Evolutionary conservation across 371 early-diverging fungal genomes (phyloP), one percentile per base, ranked within the genome.

Genomic region (Mucor circinelloides): DNA sequence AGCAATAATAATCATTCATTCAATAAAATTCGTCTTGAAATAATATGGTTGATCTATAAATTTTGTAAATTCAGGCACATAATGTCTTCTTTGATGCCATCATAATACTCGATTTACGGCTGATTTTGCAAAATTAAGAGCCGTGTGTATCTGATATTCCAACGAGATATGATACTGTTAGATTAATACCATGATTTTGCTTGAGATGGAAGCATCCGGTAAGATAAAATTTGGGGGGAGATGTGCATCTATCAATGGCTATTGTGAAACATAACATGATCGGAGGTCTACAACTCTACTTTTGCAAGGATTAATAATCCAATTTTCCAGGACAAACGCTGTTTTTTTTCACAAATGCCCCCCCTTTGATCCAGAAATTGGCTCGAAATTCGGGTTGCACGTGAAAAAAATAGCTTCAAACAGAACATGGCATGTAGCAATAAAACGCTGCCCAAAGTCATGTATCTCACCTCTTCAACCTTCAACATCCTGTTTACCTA

Each of bases 301-400:
- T 23, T 40, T 23, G 17, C 15, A 4, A 54, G 64, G 57, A 64
- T 64, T 64, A 64, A n/a, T 64, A 64, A 64, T 64, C 64, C 56
- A 64, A 30, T 56, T 64, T 64, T 64, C 57, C 40, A 23, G 64
- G 64, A 56, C 57, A 64, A 64, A 64, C 17, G 31, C 48, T 7
- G 1, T 4, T 46, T 60, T 46, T 60, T 60, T 60, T 27, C 12
- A 36, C 36, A 13, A 1, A 13, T 36, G 36, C 36, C 36, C 36
- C 36, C 13, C 36, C 1, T 36, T 36, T 36, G 36, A 36, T 36
- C 36, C 36, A 36, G 13, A 3, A 36, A 13, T 36, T 36, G 36
- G 8, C 5, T 36, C 36, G 4, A 13, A 36, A 13, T 5, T 36
- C 13, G 36, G 1, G 54, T 28, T 52, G 23, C 44, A 44, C 19